Conservation (phyloP, 345 rosid species). For the Aquilaria sinensis region DNA sequence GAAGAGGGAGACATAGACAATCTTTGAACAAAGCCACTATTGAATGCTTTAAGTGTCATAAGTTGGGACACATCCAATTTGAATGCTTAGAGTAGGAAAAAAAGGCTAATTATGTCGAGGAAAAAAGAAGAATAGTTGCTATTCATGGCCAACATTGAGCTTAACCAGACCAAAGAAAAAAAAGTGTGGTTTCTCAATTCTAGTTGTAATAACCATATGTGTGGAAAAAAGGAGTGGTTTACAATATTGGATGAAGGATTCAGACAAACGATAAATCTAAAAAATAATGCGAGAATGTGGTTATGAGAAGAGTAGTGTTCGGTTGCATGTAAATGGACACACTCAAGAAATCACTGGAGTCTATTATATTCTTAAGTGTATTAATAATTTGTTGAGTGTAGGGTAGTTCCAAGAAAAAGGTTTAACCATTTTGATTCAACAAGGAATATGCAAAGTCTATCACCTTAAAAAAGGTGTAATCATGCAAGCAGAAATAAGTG, state of each 20-base stretch:
- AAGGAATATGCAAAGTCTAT: not conserved
- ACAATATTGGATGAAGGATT: no score
- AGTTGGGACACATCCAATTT: constrained; percentile 5
- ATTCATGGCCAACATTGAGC: no score
- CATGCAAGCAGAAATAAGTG: not conserved
- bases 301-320: no score
- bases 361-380: constrained; percentile 1
- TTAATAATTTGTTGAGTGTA: constrained; percentile 1
- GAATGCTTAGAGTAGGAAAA: not conserved
- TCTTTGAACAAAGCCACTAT: not conserved
- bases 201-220: no score
- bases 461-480: constrained; percentile 1
- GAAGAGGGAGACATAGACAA: not conserved
- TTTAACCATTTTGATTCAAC: not conserved
- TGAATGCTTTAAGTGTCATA: constrained; percentile 4
- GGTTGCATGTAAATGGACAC: no score
- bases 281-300: no score
- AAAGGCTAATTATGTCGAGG: not conserved
- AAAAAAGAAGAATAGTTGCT: constrained; percentile 1
- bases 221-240: no score
- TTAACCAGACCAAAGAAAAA: no score
- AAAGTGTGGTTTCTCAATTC: not conserved
- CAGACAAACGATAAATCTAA: no score
- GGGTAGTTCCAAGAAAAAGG: not conserved
- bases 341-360: constrained; percentile 7